Evolutionary conservation across 805 yeast genomes (phyloP), one percentile per base, ranked within the genome.

Genomic region (Barnettozyma populi): DNA sequence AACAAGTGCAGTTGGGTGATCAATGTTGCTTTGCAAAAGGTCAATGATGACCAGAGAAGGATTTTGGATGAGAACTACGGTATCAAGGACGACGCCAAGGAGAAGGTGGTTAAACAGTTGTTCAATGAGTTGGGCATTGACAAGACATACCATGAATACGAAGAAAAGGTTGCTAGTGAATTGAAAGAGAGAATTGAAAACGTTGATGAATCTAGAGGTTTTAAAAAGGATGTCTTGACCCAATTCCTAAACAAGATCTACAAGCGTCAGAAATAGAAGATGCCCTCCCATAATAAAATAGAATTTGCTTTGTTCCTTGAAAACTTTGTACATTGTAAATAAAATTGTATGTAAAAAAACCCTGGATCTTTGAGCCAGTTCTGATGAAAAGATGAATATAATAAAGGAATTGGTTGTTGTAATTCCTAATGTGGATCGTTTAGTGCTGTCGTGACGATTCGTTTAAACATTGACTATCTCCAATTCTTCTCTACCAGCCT

Each of bases 1-100:
- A 94, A 94, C 80, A 94, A 94, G 71, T 94, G 99, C 70, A 86
- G 97, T 39, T 94, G 99, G 99, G 82, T 94, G 47, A 79, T 94
- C 61, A 94, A 94, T 75, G 86, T 88, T 58, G 99, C 99, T 7
- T 78, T 94, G 60, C 77, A 84, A 65, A 71, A 82, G 56, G 92
- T 79, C 45, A 75, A 79, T 24, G 79, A 89, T 37, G 94, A 82
- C 54, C 97, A 94, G 73, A 85, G 97, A 69, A 67, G 74, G 56
- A 50, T 85, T 3, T 78, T 94, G 56, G 98, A 94, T 62, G 83
- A 74, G 42, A 88, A 94, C 74, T 94, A 94, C 65, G 99, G 99
- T 57, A 75, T 79, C 61, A 94, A 90, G 69, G 81, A 87, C 62
- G 69, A 80, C 46, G 78, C 75, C 46, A 60, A 66, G 52, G 98